Percentiles rank a stretch among this genome's conserved stretches.
phyloP scores from a whole-genome alignment of 2,329 filamentous ascomycete genomes.

The Cadophora malorum region DNA sequence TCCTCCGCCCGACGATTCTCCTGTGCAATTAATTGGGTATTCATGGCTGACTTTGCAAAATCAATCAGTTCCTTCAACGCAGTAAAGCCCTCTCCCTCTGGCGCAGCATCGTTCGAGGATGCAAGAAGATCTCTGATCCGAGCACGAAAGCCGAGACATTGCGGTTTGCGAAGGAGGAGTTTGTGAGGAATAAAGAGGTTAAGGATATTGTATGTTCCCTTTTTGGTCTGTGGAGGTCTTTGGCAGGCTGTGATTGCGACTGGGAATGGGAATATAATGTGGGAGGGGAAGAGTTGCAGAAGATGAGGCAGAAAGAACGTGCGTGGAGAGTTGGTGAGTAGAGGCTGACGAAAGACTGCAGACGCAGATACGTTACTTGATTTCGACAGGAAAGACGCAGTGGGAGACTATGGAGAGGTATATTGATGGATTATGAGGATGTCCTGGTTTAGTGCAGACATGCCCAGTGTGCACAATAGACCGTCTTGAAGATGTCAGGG shows the following conservation, averaged over 20 bases:
- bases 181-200: slow-evolving; percentile 63
- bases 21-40: not conserved
- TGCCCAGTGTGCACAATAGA: not conserved
- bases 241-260: too few relatives aligned
- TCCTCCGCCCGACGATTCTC: not conserved
- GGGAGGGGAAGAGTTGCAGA: not conserved
- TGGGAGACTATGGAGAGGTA: slow-evolving; percentile 68
- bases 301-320: not conserved
- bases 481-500: too few relatives aligned
- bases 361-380: slow-evolving; percentile 66
- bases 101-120: slow-evolving; percentile 62
- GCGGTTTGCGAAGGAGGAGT: slow-evolving; percentile 64
- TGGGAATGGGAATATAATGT: too few relatives aligned
- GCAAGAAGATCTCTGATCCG: slow-evolving; percentile 57
- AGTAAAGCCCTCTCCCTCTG: slow-evolving; percentile 62
- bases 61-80: slow-evolving; percentile 61
- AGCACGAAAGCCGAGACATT: slow-evolving; percentile 61
- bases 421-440: slow-evolving; percentile 54
- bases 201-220: slow-evolving; percentile 58
- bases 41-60: not conserved
- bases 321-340: too few relatives aligned
- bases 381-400: slow-evolving; percentile 69
- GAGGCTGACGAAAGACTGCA: slow-evolving; percentile 44
- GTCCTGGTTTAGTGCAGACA: not conserved
- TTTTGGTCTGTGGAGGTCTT: not conserved